Base-by-base conservation (phyloP, 106 monocot genomes). In the Allium fistulosum region DNA sequence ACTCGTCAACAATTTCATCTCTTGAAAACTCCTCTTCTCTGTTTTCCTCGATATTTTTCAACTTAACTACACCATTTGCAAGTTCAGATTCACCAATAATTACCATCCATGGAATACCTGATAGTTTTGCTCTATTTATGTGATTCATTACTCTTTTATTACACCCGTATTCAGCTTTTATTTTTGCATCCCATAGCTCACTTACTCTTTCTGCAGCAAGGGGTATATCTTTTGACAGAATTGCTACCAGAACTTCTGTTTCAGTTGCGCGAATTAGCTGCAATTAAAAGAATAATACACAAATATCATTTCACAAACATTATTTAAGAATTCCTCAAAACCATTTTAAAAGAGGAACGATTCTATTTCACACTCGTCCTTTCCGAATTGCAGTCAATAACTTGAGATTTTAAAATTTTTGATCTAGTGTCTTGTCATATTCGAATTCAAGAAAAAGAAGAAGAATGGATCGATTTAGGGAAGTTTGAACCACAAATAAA, bases 221-320 rank as follows among this genome's bases (percentile, higher is more conserved):
- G 12, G 72, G 51, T 6, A 99, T 80, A 58, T 90, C 92, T 45
- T 92, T 87, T 7, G 86, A 80, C 4, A 97, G 80, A 69, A 89
- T 82, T 8, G 89, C 91, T 56, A 92, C 97, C 67, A 92, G 71
- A 53, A 97, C 97, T 85, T 92, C 79, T 11, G 97, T 97, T 61
- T 97, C 92, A 1, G 97, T 89, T 15, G 92, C 74, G 14, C 92
- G 88, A 46, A 87, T 79, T 17, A 70, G 69, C 97, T 97, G 76
- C 15, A 47, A 72, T 49, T 70, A 37, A 37, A 37, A 37, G 37
- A 37, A 37, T 37, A 2, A 37, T 37, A 37, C 37, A 37, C 37
- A 37, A 37, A 37, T 37, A 37, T 37, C 37, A 37, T 37, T 37
- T 37, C 37, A 37, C 37, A 37, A 37, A 22, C 22, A 22, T 22